Conservation (phyloP, 1,139 yeast genomes). For the Lodderomyces pseudojiufengensis region DNA sequence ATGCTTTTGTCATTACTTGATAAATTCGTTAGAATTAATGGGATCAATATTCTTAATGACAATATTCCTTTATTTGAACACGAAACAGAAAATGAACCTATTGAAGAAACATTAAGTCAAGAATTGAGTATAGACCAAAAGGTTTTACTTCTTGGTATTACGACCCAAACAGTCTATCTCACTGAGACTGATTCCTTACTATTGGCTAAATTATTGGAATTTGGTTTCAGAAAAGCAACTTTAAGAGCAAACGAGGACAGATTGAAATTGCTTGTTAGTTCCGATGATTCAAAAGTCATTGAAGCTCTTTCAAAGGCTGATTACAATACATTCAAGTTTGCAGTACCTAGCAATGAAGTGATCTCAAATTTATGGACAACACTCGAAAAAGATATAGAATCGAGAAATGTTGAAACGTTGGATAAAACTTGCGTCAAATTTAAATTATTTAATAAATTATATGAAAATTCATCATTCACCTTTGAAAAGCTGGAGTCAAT, state of each 20-base stretch:
- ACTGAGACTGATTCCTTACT: constrained; percentile 8
- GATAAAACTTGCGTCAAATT: constrained; percentile 28
- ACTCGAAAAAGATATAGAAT: constrained; percentile 22
- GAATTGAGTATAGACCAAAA: constrained; percentile 7
- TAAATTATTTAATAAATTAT: constrained; percentile 29
- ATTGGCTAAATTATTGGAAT: constrained; percentile 22
- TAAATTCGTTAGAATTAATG: constrained; percentile 44
- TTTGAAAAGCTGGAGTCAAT: constrained; percentile 12
- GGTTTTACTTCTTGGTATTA: constrained; percentile 10
- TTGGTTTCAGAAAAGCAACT: constrained; percentile 9
- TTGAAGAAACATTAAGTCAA: constrained; percentile 1
- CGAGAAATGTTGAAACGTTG: constrained; percentile 26
- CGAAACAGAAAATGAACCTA: not conserved
- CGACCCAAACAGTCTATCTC: not conserved
- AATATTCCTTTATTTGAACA: constrained; percentile 24
- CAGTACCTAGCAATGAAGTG: constrained; percentile 2
- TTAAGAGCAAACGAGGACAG: constrained; percentile 3
- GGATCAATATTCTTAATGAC: constrained; percentile 27
- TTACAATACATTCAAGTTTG: constrained; percentile 1
- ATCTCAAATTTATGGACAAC: constrained; percentile 17
- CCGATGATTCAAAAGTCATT: constrained; percentile 10
- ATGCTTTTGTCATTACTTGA: constrained; percentile 26
- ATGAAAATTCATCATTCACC: constrained; percentile 4
- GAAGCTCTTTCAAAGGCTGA: constrained; percentile 11
- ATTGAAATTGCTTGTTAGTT: constrained; percentile 3